Conservation (phyloP, 148 eudicot genomes). For the Rhododendron mucronatum region DNA sequence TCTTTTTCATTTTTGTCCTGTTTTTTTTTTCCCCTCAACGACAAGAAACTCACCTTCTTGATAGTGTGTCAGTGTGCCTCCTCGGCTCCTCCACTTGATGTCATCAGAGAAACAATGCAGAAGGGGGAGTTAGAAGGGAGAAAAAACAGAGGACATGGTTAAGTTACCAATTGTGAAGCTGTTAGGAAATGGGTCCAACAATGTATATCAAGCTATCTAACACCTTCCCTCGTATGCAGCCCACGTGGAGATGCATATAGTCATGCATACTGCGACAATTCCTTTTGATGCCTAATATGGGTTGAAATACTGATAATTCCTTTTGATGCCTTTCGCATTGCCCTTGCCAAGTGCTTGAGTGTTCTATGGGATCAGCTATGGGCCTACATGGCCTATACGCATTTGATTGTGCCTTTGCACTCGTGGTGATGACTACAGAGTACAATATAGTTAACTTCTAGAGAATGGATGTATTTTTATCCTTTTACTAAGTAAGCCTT, state of each 20-base stretch:
- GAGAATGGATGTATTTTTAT: not conserved
- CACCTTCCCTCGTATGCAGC: not conserved
- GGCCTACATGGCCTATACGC: too few relatives aligned
- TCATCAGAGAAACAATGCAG: not conserved
- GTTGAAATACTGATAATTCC: not conserved
- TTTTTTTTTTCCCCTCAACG: not conserved
- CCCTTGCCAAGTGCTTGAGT: not conserved
- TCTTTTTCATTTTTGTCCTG: not conserved
- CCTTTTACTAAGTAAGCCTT: not conserved
- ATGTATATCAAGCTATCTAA: not conserved
- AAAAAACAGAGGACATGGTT: not conserved
- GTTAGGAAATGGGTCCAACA: not conserved
- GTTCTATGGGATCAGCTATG: not conserved
- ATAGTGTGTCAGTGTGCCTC: not conserved
- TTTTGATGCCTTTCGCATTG: not conserved
- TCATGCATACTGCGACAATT: not conserved
- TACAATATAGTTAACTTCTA: not conserved
- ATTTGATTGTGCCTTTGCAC: not conserved
- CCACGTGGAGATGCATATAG: not conserved
- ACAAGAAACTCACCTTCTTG: not conserved
- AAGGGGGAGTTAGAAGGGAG: not conserved
- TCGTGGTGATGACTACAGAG: not conserved
- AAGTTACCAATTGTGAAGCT: not conserved
- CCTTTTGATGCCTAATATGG: not conserved
- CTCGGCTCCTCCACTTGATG: not conserved